A percentile compares a stretch with the other conserved stretches of the same genome.
These are phyloP conservation scores for Rossbeevera mucosa DNA, from an alignment of 768 basidiomycete species.

Conservation along the genomic window DNA sequence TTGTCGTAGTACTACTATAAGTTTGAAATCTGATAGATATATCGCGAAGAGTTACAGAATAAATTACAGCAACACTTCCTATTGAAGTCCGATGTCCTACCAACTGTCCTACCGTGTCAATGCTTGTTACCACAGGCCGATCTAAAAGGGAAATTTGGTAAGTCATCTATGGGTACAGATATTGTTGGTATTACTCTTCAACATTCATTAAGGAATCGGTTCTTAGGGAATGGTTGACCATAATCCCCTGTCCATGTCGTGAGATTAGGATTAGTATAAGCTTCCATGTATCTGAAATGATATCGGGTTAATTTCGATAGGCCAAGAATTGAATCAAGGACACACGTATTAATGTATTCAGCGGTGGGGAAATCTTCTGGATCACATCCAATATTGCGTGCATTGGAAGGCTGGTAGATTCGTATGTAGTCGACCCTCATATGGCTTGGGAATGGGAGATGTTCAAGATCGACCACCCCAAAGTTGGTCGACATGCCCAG, in stretches of 20 bases:
- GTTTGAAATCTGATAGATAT: not conserved
- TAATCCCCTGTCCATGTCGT: conserved; percentile 44
- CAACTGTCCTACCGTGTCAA: not conserved
- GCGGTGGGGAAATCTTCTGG: conserved; percentile 64
- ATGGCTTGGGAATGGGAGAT: conserved; percentile 48
- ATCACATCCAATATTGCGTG: conserved; percentile 70
- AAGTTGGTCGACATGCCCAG: conserved; percentile 60
- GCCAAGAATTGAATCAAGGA: not conserved
- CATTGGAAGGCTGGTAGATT: conserved; percentile 63
- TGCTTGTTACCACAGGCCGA: not conserved
- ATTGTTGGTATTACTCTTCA: conserved; percentile 13
- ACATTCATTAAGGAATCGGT: conserved; percentile 41
- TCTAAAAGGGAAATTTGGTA: not conserved
- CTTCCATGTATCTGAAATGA: conserved; percentile 50
- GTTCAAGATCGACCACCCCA: conserved; percentile 49
- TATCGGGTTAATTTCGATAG: not conserved
- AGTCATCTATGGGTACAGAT: not conserved
- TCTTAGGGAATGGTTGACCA: conserved; percentile 47
- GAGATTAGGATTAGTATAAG: conserved; percentile 60
- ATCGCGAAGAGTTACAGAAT: not conserved
- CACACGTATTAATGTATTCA: conserved; percentile 57
- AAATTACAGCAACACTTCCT: not conserved
- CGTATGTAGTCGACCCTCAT: conserved; percentile 56
- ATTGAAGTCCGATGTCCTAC: not conserved
- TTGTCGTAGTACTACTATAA: no score